phyloP scores from a whole-genome alignment of 2,329 filamentous ascomycete genomes.

The Botryosphaeria dothidea region DNA sequence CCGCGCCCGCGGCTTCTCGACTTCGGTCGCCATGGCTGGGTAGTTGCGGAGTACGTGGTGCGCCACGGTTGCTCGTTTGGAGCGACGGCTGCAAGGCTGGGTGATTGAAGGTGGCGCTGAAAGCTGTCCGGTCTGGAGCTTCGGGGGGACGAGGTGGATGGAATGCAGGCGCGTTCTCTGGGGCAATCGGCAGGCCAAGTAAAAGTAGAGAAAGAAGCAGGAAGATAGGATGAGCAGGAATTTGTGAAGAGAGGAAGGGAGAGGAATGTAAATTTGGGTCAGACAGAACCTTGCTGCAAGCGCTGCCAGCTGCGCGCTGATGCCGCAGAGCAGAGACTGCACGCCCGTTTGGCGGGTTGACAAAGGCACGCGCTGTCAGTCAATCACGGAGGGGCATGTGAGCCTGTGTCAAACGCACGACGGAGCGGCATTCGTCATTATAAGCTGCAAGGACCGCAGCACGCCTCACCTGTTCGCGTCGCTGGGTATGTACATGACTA shows the following conservation, averaged over 20 bases:
- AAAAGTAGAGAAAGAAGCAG: not conserved
- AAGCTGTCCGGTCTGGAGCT: no score
- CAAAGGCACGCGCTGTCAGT: slow-evolving; percentile 1
- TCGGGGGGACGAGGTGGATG: not conserved
- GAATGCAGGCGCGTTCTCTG: not conserved
- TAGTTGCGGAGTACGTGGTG: not conserved
- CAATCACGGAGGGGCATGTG: slow-evolving; percentile 11
- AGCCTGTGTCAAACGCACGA: slow-evolving; percentile 8
- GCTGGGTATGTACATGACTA: slow-evolving; percentile 1
- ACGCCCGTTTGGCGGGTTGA: not conserved
- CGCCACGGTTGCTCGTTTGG: not conserved
- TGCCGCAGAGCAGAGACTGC: not conserved
- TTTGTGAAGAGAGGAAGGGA: not conserved
- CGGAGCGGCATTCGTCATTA: slow-evolving; percentile 9
- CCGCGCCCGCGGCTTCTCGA: slow-evolving; percentile 7
- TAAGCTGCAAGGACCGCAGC: slow-evolving; percentile 17
- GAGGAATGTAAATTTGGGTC: slow-evolving; percentile 5
- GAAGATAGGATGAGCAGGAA: not conserved
- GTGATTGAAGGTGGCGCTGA: no score
- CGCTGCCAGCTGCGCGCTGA: not conserved
- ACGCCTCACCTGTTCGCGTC: slow-evolving; percentile 15
- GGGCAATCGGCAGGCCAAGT: not conserved
- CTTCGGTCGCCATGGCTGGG: slow-evolving; percentile 10
- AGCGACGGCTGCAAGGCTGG: not conserved
- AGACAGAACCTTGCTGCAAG: not conserved